Evolutionary conservation across 2,329 filamentous ascomycete species (phyloP), one percentile per base, ranked within the genome.

Genomic region (Penicillium sp.): DNA sequence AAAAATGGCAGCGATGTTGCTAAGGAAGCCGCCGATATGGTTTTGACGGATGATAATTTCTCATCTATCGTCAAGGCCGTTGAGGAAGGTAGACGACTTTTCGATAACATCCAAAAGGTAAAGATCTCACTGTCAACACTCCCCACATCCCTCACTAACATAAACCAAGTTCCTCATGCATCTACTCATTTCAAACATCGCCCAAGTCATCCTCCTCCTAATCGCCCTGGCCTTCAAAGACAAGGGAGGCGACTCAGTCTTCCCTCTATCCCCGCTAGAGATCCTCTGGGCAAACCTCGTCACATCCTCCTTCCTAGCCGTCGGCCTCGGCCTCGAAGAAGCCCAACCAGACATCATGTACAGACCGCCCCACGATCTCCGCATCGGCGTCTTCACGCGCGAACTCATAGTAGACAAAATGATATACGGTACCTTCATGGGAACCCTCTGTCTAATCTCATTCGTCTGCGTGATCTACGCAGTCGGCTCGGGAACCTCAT

Each of bases 281-380:
- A 92, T 95, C 52, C 78, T 95, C 49, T 95, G 89, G 89, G 88
- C 95, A 65, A 95, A 95, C 69, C 88, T 95, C 80, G 80, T 93
- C 39, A 95, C 90, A 0, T 92, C 87, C 19, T 88, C 86, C 18
- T 85, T 93, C 69, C 87, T 89, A 0, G 90, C 89, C 40, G 89
- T 95, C 68, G 90, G 89, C 18, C 81, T 95, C 0, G 89, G 89
- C 8, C 83, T 89, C 39, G 89, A 95, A 68, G 76, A 80, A 42
- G 87, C 87, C 0, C 82, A 85, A 0, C 77, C 80, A 2, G 86
- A 91, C 61, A 83, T 95, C 49, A 89, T 95, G 82, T 77, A 78
- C 52, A 87, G 89, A 48, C 87, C 88, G 8, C 90, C 90, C 0
- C 88, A 92, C 51, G 77, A 86, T 41, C 57, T 69, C 6, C 69